These are phyloP conservation scores for Pseudozyma pruni DNA, from an alignment of 1,284 basidiomycete genomes.

Conservation along the genomic window DNA sequence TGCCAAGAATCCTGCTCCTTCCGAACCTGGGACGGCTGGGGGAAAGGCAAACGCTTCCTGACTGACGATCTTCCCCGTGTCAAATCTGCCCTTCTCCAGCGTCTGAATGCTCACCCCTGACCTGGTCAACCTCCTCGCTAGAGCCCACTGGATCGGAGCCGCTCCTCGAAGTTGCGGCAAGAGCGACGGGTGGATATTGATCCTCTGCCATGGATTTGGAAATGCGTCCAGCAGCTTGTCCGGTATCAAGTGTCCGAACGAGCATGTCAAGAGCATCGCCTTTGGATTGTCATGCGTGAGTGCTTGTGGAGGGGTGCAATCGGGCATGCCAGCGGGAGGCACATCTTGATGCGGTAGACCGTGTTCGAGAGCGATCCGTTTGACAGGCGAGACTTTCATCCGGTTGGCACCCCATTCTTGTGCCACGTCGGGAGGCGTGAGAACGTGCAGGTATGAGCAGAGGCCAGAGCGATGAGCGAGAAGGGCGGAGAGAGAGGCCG, in stretches of 20 bases:
- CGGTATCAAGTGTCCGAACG: slow-evolving; percentile 89
- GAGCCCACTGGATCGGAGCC: slow-evolving; percentile 87
- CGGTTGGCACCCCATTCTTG: slow-evolving; percentile 57
- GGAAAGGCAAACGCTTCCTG: slow-evolving; percentile 70
- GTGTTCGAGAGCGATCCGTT: slow-evolving; percentile 43
- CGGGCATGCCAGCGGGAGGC: slow-evolving; percentile 31
- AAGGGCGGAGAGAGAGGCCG: slow-evolving; percentile 29
- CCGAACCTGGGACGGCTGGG: slow-evolving; percentile 44
- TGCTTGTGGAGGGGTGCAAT: slow-evolving; percentile 24
- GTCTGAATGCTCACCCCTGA: slow-evolving; percentile 61
- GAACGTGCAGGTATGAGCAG: slow-evolving; percentile 70
- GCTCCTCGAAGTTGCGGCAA: slow-evolving; percentile 89
- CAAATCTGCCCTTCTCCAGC: slow-evolving; percentile 48
- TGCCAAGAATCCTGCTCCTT: slow-evolving; percentile 71
- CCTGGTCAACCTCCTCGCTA: slow-evolving; percentile 67
- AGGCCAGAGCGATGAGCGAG: slow-evolving; percentile 7
- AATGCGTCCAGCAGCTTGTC: slow-evolving; percentile 77
- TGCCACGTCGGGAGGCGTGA: slow-evolving; percentile 73
- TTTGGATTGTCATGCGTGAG: slow-evolving; percentile 10
- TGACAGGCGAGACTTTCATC: slow-evolving; percentile 59
- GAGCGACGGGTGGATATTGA: slow-evolving; percentile 92
- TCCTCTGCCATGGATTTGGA: slow-evolving; percentile 72
- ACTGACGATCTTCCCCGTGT: slow-evolving; percentile 45
- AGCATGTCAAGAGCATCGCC: slow-evolving; percentile 82
- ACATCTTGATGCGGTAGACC: slow-evolving; percentile 33